Conservation (phyloP, 352 stramenopile species). For the Phytophthora cryptogea region DNA sequence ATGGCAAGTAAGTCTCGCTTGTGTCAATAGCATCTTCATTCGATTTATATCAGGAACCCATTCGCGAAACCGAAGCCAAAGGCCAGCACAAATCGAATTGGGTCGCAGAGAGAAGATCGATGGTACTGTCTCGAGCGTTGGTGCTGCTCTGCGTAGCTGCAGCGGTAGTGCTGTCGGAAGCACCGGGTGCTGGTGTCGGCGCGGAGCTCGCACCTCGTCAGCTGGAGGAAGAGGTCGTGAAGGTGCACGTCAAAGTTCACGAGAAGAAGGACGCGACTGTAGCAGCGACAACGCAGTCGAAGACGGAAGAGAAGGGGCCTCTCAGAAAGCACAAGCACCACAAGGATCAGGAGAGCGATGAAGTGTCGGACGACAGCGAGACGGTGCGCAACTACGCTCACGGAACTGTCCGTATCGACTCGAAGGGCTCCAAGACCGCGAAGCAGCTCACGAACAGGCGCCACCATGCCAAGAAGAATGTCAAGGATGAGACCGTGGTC, state of each 20-base stretch:
- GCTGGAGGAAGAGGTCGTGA: conserved; percentile 33
- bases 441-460: conserved; percentile 32
- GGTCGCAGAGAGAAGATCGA: conserved; percentile 18
- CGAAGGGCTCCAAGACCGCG: conserved; percentile 21
- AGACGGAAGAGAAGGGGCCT: conserved; percentile 10
- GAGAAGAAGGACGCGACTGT: conserved; percentile 3
- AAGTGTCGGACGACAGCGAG: conserved; percentile 26
- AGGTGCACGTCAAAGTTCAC: conserved; percentile 32
- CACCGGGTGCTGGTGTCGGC: conserved; percentile 16
- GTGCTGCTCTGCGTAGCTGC: conserved; percentile 43
- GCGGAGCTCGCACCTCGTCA: conserved; percentile 23
- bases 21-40: neutral
- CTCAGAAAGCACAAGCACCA: conserved; percentile 27
- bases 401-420: conserved; percentile 38
- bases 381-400: conserved; percentile 40
- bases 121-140: conserved; percentile 45
- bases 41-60: conserved; percentile 31
- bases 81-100: conserved; percentile 13
- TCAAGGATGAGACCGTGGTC: conserved; percentile 44
- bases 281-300: neutral
- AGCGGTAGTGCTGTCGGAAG: conserved; percentile 29
- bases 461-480: conserved; percentile 18
- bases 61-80: conserved; percentile 14
- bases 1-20: too few relatives aligned
- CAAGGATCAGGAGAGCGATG: conserved; percentile 19